Conservation (phyloP, 2,329 filamentous ascomycete species). For the Chalaropsis ovoidea region DNA sequence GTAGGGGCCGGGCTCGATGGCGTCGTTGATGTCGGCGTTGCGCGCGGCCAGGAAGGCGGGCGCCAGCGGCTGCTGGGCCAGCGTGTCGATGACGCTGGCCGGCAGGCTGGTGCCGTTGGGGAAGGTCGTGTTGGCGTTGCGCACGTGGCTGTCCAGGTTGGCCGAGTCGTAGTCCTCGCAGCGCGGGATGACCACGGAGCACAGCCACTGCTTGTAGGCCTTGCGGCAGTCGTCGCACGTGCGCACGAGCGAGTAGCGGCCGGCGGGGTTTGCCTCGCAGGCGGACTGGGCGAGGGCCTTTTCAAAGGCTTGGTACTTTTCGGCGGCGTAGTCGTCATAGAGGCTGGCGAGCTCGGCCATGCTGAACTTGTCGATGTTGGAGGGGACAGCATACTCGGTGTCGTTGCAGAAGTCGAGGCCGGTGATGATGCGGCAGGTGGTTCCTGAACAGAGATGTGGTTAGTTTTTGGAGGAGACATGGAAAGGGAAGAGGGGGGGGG, state of each 20-base stretch:
- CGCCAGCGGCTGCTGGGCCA: constrained; percentile 31
- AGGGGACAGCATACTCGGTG: constrained; percentile 83
- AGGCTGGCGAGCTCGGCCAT: constrained; percentile 52
- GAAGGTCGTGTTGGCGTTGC: constrained; percentile 63
- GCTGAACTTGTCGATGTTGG: constrained; percentile 55
- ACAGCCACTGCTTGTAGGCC: constrained; percentile 92
- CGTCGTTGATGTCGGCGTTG: constrained; percentile 60
- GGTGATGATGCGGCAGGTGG: constrained; percentile 76
- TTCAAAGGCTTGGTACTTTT: constrained; percentile 65
- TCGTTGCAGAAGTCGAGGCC: constrained; percentile 82
- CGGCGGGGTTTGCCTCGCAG: constrained; percentile 64
- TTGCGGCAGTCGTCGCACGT: constrained; percentile 63
- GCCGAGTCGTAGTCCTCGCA: constrained; percentile 69
- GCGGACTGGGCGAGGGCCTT: constrained; percentile 74
- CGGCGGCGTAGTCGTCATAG: constrained; percentile 66
- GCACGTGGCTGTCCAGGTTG: constrained; percentile 39
- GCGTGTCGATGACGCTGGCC: constrained; percentile 29
- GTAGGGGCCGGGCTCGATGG: constrained; percentile 75
- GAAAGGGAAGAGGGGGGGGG: too few species aligned
- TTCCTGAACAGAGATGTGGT: too few species aligned
- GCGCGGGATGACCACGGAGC: constrained; percentile 81
- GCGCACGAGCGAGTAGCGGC: constrained; percentile 70
- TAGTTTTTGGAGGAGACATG: too few species aligned
- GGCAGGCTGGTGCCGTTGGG: constrained; percentile 54
- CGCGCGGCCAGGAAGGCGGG: constrained; percentile 45